A percentile compares a stretch with the other conserved stretches of the same genome.
Evolutionary conservation across 2,329 filamentous ascomycete species (phyloP).

Genomic region (Apiospora kogelbergensis): DNA sequence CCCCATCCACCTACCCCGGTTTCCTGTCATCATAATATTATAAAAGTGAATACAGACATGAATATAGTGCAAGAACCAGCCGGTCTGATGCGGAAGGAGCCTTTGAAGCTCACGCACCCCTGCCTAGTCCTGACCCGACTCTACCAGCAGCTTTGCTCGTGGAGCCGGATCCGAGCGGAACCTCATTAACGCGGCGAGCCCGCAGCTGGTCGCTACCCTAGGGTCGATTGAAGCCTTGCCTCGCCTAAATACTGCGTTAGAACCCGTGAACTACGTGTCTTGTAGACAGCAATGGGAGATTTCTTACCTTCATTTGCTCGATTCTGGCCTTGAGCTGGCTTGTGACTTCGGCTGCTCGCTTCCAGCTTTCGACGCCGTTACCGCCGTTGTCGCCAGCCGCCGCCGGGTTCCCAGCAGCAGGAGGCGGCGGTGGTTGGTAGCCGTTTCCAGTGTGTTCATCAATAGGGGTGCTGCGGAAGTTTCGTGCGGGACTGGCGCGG

Average conservation of each 20-base stretch:
- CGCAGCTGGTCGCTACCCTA: constrained; percentile 17
- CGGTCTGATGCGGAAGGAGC: background rate
- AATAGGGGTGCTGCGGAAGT: constrained; percentile 42
- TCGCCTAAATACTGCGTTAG: constrained; percentile 37
- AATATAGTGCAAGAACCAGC: background rate
- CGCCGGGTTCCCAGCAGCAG: constrained; percentile 17
- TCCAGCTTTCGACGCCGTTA: constrained; percentile 87
- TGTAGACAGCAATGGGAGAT: background rate
- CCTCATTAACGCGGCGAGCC: background rate
- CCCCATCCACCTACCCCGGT: background rate
- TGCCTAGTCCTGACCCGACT: background rate
- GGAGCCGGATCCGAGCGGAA: background rate
- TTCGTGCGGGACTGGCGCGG: constrained; percentile 58
- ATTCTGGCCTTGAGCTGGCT: constrained; percentile 96
- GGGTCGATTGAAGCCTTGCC: constrained; percentile 50
- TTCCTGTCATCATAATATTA: background rate
- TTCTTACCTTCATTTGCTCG: constrained; percentile 88
- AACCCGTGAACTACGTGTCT: background rate
- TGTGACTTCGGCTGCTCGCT: constrained; percentile 93
- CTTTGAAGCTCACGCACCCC: background rate
- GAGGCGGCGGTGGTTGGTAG: constrained; percentile 13
- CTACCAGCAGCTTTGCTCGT: background rate
- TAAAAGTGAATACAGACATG: background rate
- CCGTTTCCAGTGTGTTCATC: constrained; percentile 24
- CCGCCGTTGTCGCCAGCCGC: constrained; percentile 11